Base-by-base conservation (phyloP, 2,329 filamentous ascomycete genomes). In the Rhynchosporium graminicola region DNA sequence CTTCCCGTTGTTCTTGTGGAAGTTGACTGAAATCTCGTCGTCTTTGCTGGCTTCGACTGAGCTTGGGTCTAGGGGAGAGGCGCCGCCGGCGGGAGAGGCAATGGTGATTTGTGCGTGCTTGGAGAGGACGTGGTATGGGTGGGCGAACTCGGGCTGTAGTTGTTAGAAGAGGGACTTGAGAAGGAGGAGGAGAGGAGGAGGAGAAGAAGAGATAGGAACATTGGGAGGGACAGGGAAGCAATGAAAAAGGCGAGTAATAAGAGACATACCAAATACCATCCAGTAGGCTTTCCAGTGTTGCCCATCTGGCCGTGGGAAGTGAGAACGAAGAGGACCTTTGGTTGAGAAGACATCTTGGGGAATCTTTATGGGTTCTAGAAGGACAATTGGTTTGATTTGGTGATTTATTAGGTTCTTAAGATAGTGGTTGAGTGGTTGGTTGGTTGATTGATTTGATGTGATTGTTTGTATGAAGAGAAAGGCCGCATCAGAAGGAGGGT, bases 291-390 rank as follows among this genome's bases (percentile, higher is more conserved):
- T 15, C 65, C 71, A 6, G 68, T 67, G 43, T 68, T 54, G 13
- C 70, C 71, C 67, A 74, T 52, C 43, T 70, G 60, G 28, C 62
- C 63, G 42, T 73, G 71, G 48, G 81, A 84, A 46, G 79, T 81
- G 33, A 84, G 78, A 29, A 84, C 79, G 69, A 83, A 73, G 71
- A 84, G 80, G 46, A 83, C 75, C 67, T 81, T 82, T 45, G 80
- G 80, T 68, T 81, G 82, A 48, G 80, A 80, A 29, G 60, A 50
- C 65, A 66, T 66, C 9, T 62, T 66, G 57, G 54, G 54, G 38
- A 15, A 46, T 26, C 10, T 59, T 56, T 42, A 12, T 52, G 28
- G 10, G 2, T 57, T 36, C 29, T 12, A 42, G 40, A 42, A 42
- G 40, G 15, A 15, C 3, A 36, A 40, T 50, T 48, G 29, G 29